A percentile compares a stretch with the other conserved stretches of the same genome.
These are phyloP conservation scores for Chaetothyriales sp. DNA, from an alignment of 2,329 filamentous ascomycete species.

Conservation along the genomic window DNA sequence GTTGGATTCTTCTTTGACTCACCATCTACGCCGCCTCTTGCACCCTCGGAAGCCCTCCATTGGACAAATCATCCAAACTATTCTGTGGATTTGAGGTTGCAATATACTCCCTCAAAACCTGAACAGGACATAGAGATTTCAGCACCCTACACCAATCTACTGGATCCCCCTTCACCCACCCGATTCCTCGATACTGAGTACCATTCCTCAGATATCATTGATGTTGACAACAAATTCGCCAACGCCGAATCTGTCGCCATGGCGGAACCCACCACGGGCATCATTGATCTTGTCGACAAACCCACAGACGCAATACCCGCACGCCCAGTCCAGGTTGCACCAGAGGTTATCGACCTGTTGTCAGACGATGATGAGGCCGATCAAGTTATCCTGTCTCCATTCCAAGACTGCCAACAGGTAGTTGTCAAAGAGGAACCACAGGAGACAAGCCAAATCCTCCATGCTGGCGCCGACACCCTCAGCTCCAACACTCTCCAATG, in stretches of 20 bases:
- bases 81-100: neutral
- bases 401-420: neutral
- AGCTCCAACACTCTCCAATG: neutral
- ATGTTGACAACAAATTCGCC: too few species aligned
- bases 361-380: neutral
- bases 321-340: neutral
- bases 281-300: neutral
- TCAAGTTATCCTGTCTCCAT: neutral
- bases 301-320: neutral
- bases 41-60: neutral
- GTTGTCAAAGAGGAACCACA: neutral
- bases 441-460: neutral
- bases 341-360: neutral
- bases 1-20: neutral
- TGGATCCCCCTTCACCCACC: neutral
- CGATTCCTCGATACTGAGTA: neutral
- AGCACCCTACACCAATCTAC: neutral
- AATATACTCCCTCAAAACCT: neutral
- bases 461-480: neutral
- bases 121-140: too few species aligned
- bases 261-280: neutral
- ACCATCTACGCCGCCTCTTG: neutral
- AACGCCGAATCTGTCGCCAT: too few species aligned
- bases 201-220: neutral
- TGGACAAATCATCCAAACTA: neutral